These are phyloP conservation scores for Coemansia sp. DNA, from an alignment of 192 early-diverging fungal species.

Conservation along the genomic window DNA sequence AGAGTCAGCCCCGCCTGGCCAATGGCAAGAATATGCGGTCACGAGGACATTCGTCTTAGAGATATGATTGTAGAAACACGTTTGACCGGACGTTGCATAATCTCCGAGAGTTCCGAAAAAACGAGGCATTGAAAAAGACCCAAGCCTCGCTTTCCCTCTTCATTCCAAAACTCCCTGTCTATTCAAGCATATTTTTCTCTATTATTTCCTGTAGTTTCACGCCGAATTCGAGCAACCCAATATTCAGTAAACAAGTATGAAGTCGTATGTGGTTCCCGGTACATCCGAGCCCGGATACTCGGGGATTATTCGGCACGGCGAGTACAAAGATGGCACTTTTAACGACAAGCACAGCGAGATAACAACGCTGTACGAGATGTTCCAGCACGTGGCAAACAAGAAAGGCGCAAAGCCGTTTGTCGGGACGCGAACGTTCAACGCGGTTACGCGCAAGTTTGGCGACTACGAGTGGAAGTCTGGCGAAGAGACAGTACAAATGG, in stretches of 20 bases:
- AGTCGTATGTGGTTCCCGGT: constrained; percentile 36
- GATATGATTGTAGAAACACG: not conserved
- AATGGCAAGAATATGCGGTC: not conserved
- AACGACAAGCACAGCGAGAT: constrained; percentile 12
- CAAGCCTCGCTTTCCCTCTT: constrained; percentile 1
- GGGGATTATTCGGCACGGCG: constrained; percentile 30
- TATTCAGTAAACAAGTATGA: constrained; percentile 11
- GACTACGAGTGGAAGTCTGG: constrained; percentile 69
- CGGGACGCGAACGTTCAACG: constrained; percentile 62
- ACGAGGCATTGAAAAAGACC: not conserved
- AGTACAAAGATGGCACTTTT: constrained; percentile 24
- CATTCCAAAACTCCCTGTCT: not conserved
- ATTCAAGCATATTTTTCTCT: not conserved
- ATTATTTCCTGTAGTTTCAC: too few relatives aligned
- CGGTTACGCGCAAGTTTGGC: constrained; percentile 56
- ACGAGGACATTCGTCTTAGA: not conserved
- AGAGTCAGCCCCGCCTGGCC: not conserved
- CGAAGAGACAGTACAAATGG: constrained; percentile 58
- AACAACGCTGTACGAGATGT: constrained; percentile 41
- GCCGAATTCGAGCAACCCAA: not conserved
- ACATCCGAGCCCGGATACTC: constrained; percentile 48
- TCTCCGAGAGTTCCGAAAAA: not conserved
- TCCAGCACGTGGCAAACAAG: constrained; percentile 41
- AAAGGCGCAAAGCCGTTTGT: constrained; percentile 56
- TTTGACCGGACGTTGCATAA: not conserved